A percentile compares a stretch with the other conserved stretches of the same genome.
Evolutionary conservation across 371 early-diverging fungal species (phyloP).

Genomic region (Syncephalastrum racemosum): DNA sequence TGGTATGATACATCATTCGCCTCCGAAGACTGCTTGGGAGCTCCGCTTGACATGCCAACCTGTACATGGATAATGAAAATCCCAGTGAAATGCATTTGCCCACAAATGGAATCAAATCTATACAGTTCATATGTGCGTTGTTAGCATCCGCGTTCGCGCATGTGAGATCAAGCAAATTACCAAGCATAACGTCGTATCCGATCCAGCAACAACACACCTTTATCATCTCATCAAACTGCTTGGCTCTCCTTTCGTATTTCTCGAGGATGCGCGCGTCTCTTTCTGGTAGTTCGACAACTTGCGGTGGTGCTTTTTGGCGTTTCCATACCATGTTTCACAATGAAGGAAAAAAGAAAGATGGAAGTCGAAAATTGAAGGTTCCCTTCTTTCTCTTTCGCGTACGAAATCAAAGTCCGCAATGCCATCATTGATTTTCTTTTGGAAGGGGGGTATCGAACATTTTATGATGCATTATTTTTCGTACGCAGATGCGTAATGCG

Average conservation of each 20-base stretch:
- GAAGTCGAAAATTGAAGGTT: neutral
- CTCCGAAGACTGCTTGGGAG: slow-evolving; percentile 28
- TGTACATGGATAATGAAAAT: slow-evolving; percentile 39
- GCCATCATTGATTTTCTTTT: no score
- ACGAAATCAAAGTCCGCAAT: no score
- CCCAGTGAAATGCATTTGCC: slow-evolving; percentile 43
- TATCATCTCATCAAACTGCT: slow-evolving; percentile 42
- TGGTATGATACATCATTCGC: slow-evolving; percentile 38
- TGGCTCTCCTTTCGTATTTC: slow-evolving; percentile 37
- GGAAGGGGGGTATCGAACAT: no score
- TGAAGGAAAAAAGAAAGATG: neutral
- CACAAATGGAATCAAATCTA: slow-evolving; percentile 49
- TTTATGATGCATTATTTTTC: no score
- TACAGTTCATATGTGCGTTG: neutral
- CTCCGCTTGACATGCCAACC: slow-evolving; percentile 36
- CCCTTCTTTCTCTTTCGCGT: no score
- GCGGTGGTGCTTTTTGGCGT: slow-evolving; percentile 6
- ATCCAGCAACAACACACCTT: slow-evolving; percentile 53
- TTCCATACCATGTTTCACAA: slow-evolving; percentile 1
- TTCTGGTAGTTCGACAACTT: slow-evolving; percentile 31
- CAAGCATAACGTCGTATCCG: slow-evolving; percentile 43
- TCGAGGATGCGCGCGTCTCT: slow-evolving; percentile 35
- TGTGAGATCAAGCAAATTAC: slow-evolving; percentile 10
- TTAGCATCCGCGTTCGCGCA: neutral
- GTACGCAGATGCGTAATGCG: no score